Conservation (phyloP, 768 basidiomycete genomes). For the Tricholoma sp. region DNA sequence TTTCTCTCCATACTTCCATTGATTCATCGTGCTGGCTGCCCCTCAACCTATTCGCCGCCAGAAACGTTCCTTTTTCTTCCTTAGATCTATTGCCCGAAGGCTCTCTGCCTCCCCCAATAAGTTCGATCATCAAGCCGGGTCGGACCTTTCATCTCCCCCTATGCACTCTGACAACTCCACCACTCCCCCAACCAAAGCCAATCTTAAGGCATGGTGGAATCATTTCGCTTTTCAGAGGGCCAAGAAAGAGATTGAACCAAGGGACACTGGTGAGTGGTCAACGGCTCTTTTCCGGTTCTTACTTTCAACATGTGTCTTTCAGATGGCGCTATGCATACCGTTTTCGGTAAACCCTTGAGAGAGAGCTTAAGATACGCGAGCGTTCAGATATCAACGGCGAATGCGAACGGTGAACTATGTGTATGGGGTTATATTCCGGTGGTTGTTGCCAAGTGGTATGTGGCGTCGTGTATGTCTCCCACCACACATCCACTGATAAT, state of each 20-base stretch:
- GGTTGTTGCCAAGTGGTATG: conserved; percentile 95
- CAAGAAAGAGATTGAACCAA: conserved; percentile 50
- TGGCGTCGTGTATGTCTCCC: conserved; percentile 16
- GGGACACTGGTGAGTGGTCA: conserved; percentile 32
- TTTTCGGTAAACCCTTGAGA: conserved; percentile 82
- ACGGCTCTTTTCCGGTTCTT: not conserved
- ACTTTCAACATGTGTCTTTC: not conserved
- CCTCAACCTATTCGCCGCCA: conserved; percentile 6
- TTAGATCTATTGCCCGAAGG: conserved; percentile 5
- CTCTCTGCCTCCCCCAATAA: not conserved
- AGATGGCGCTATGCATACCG: conserved; percentile 23
- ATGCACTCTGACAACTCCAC: conserved; percentile 10
- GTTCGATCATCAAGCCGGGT: conserved; percentile 7
- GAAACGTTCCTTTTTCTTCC: conserved; percentile 12
- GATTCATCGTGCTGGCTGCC: conserved; percentile 13
- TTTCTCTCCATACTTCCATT: not conserved
- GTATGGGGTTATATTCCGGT: conserved; percentile 96
- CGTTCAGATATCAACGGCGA: conserved; percentile 91
- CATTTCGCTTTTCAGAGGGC: conserved; percentile 64
- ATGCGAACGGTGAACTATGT: conserved; percentile 74
- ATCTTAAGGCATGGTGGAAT: conserved; percentile 79
- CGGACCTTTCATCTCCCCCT: conserved; percentile 1
- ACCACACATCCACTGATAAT: conserved; percentile 1
- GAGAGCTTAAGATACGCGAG: conserved; percentile 83
- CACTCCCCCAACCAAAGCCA: conserved; percentile 44